Evolutionary conservation across 176 grass and related monocot species (phyloP), one percentile per base, ranked within the genome.

Genomic region (Elymus sibiricus): DNA sequence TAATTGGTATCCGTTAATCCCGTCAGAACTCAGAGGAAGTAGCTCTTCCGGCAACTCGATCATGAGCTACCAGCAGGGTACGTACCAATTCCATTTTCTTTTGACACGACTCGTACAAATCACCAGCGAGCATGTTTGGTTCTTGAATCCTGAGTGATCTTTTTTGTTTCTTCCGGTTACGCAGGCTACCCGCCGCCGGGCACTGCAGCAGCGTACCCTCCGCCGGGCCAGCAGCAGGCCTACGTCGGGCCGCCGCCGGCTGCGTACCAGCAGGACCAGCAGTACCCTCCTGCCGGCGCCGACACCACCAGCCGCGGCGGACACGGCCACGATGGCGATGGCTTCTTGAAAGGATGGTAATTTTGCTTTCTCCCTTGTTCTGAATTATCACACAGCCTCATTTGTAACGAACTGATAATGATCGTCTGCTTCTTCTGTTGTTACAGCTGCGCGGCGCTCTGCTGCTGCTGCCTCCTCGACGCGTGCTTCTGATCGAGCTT

Each of bases 51-150:
- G 25, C 25, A 19, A 49, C 16, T 76, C 44, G 9, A 22, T 13
- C 46, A 76, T 76, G 74, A 76, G 74, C 74, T 76, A 76, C 74
- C 74, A 76, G 27, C 74, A 76, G 74, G 44, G 70, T 74, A 74
- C 12, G 70, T 46, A 15, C 70, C 2, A 26, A 72, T 43, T 43
- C 22, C 37, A 13, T 5, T n/a, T 42, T 42, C 9, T 42, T 42
- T 71, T 25, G 4, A 34, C 6, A 40, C n/a, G 35, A 1, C 40
- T n/a, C 10, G 34, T 70, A 13, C 19, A 70, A 34, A 24, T 71
- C 38, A 15, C 22, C 69, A 15, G 38, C 38, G 25, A 44, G 11
- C 65, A 7, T 38, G 32, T 10, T 9, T 37, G 32, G 38, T 70
- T n/a, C 67, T 39, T 12, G 67, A 42, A 40, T 5, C 13, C 68